Percentiles rank a stretch among this genome's conserved stretches.
These are phyloP conservation scores for Austroboletus niveus DNA, from an alignment of 1,284 basidiomycete genomes.

Conservation along the genomic window DNA sequence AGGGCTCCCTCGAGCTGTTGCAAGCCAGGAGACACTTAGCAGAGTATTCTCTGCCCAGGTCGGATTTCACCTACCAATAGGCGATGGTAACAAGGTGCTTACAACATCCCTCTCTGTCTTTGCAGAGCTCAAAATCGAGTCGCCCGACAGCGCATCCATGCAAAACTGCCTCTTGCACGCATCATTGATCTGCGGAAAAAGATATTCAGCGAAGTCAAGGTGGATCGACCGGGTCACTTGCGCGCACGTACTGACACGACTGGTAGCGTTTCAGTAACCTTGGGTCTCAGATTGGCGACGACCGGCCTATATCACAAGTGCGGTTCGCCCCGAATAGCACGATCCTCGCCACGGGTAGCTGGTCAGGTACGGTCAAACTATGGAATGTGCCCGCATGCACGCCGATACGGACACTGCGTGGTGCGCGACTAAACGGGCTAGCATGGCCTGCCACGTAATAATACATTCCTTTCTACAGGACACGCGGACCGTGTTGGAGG, in stretches of 20 bases:
- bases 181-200: slow-evolving; percentile 91
- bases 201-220: slow-evolving; percentile 87
- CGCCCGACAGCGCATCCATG: slow-evolving; percentile 86
- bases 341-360: slow-evolving; percentile 88
- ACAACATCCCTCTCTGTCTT: slow-evolving; percentile 46
- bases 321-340: slow-evolving; percentile 92
- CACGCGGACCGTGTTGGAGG: slow-evolving; percentile 93
- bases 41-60: slow-evolving; percentile 91
- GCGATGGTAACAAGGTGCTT: slow-evolving; percentile 72
- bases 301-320: slow-evolving; percentile 90
- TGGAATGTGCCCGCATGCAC: slow-evolving; percentile 95
- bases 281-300: slow-evolving; percentile 97
- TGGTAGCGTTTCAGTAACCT: slow-evolving; percentile 83
- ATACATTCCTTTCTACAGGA: slow-evolving; percentile 41
- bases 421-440: slow-evolving; percentile 36
- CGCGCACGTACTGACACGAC: slow-evolving; percentile 1
- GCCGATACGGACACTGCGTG: slow-evolving; percentile 68
- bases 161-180: slow-evolving; percentile 83
- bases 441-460: slow-evolving; percentile 11
- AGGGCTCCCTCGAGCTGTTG: slow-evolving; percentile 84
- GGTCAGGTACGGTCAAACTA: slow-evolving; percentile 92
- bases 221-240: slow-evolving; percentile 28
- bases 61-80: slow-evolving; percentile 59
- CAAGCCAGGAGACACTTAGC: slow-evolving; percentile 83
- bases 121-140: slow-evolving; percentile 90